These are phyloP conservation scores for Blastobotrys elegans DNA, from an alignment of 1,139 yeast species.

Conservation along the genomic window DNA sequence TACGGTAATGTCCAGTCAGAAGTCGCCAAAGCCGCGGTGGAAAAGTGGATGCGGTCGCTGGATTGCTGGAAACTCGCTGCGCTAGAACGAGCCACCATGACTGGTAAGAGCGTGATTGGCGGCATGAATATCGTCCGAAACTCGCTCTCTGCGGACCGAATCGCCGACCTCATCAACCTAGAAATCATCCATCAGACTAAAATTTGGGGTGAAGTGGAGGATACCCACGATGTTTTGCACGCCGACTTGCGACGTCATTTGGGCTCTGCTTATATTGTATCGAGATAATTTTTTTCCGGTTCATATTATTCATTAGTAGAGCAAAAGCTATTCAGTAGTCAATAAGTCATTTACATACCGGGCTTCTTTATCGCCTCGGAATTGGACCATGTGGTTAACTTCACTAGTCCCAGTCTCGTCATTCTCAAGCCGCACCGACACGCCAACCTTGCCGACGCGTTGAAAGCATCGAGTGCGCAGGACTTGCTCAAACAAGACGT, in stretches of 20 bases:
- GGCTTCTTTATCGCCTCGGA: constrained; percentile 31
- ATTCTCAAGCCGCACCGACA: constrained; percentile 20
- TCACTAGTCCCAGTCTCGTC: constrained; percentile 18
- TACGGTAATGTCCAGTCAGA: constrained; percentile 70
- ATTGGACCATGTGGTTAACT: constrained; percentile 28
- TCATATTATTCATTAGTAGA: background rate
- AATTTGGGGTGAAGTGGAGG: constrained; percentile 98
- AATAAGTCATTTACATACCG: constrained; percentile 25
- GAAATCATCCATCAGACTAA: constrained; percentile 82
- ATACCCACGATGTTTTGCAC: constrained; percentile 93
- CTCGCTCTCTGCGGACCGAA: constrained; percentile 53
- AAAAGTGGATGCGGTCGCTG: constrained; percentile 58
- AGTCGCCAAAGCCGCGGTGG: constrained; percentile 57
- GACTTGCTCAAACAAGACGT: constrained; percentile 20
- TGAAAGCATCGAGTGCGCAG: constrained; percentile 21
- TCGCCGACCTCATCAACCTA: constrained; percentile 71
- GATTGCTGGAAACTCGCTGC: constrained; percentile 78
- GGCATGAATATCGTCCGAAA: constrained; percentile 46
- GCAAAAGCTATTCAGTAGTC: constrained; percentile 15
- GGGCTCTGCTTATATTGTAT: constrained; percentile 71
- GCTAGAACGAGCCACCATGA: constrained; percentile 78
- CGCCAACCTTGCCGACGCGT: constrained; percentile 26
- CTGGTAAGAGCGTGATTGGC: constrained; percentile 80
- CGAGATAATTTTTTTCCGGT: constrained; percentile 19
- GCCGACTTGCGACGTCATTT: constrained; percentile 81